Conservation (phyloP, 2,329 filamentous ascomycete genomes). For the Bipolaris bicolor region DNA sequence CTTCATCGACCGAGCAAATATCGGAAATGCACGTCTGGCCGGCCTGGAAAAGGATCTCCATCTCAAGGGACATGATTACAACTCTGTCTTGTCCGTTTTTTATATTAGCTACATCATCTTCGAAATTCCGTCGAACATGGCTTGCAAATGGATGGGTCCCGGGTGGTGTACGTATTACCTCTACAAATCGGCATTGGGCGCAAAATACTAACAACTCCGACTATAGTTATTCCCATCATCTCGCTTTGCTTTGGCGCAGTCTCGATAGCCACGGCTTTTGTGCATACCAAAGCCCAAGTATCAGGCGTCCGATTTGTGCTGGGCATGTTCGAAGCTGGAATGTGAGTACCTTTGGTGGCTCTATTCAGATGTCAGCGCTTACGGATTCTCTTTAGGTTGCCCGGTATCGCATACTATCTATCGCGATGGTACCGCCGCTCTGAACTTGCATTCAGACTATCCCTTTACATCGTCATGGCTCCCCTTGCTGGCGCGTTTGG, state of each 20-base stretch:
- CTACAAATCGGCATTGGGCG: not conserved
- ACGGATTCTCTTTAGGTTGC: slow-evolving; percentile 49
- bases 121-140: slow-evolving; percentile 68
- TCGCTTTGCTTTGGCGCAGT: slow-evolving; percentile 68
- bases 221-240: slow-evolving; percentile 62
- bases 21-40: slow-evolving; percentile 73
- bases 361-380: too few relatives aligned
- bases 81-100: slow-evolving; percentile 69
- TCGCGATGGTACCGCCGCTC: slow-evolving; percentile 73
- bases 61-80: slow-evolving; percentile 70
- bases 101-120: slow-evolving; percentile 71
- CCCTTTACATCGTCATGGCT: slow-evolving; percentile 73
- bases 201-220: not conserved
- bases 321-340: slow-evolving; percentile 71
- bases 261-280: slow-evolving; percentile 71
- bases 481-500: slow-evolving; percentile 75
- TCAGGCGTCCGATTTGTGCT: slow-evolving; percentile 71
- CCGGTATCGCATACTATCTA: slow-evolving; percentile 76
- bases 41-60: slow-evolving; percentile 68
- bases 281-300: slow-evolving; percentile 58
- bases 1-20: slow-evolving; percentile 77
- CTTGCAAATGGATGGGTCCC: slow-evolving; percentile 73
- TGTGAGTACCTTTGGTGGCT: slow-evolving; percentile 45
- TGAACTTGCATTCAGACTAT: slow-evolving; percentile 71
- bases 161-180: slow-evolving; percentile 60